Evolutionary conservation across 148 eudicot species (phyloP).

Genomic region (Silene conica): DNA sequence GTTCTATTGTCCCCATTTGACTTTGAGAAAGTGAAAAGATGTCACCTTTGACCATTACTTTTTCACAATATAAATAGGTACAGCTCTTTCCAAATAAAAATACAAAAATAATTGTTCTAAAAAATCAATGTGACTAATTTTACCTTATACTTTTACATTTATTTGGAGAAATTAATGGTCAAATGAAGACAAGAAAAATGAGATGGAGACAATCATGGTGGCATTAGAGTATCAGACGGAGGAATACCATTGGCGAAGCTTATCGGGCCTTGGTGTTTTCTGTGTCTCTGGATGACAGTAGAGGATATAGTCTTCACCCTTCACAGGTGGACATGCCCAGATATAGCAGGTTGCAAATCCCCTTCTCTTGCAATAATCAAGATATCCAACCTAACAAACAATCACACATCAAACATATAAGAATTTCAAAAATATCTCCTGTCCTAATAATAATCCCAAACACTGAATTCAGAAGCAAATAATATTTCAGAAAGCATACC

Average conservation of each 20-base stretch:
- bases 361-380: conserved; percentile 84
- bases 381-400: conserved; percentile 70
- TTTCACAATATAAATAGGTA: too few relatives aligned
- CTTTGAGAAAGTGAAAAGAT: neutral
- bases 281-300: conserved; percentile 84
- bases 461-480: neutral
- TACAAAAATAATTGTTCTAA: neutral
- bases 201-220: neutral
- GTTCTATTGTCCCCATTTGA: neutral
- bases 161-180: neutral
- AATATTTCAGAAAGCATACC: conserved; percentile 33
- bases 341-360: conserved; percentile 87
- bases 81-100: too few relatives aligned
- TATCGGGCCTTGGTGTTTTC: conserved; percentile 66
- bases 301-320: conserved; percentile 77
- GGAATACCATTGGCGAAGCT: conserved; percentile 73
- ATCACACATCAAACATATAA: neutral
- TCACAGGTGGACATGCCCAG: conserved; percentile 90
- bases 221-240: conserved; percentile 5
- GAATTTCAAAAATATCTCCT: neutral
- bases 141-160: neutral
- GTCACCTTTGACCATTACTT: neutral
- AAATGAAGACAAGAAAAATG: neutral
- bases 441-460: neutral
- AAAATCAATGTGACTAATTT: neutral